Evolutionary conservation across 306 rosid species (phyloP).

Genomic region (Malus fusca): DNA sequence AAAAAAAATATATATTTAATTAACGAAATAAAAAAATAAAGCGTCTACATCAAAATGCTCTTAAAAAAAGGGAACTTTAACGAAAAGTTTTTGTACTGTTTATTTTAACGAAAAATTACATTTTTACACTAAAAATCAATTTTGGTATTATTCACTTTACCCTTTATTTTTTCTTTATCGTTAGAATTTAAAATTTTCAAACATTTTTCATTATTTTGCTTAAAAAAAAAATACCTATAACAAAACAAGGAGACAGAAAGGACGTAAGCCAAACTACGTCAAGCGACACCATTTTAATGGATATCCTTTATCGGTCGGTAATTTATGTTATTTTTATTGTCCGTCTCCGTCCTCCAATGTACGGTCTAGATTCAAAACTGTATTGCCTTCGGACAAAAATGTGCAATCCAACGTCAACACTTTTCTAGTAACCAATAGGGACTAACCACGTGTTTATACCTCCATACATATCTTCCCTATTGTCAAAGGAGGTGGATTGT

Average conservation of each 20-base stretch:
- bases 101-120: too few species aligned
- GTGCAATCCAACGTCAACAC: too few species aligned
- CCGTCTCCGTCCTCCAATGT: not conserved
- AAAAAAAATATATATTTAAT: too few species aligned
- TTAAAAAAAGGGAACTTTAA: too few species aligned
- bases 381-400: not conserved
- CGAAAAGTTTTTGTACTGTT: too few species aligned
- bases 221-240: too few species aligned
- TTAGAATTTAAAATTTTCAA: too few species aligned
- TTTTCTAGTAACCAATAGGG: not conserved
- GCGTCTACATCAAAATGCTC: too few species aligned
- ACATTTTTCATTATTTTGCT: accelerated
- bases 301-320: not conserved
- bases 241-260: not conserved
- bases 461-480: not conserved
- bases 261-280: not conserved
- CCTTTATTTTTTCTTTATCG: accelerated
- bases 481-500: too few species aligned
- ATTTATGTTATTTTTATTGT: not conserved
- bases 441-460: not conserved
- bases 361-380: conserved; percentile 36
- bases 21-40: too few species aligned
- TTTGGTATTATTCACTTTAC: accelerated
- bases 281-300: not conserved
- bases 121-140: too few species aligned